Evolutionary conservation across 495 filamentous ascomycete genomes (phyloP), one percentile per base, ranked within the genome.

Genomic region (Astrothelium macrocarpum): DNA sequence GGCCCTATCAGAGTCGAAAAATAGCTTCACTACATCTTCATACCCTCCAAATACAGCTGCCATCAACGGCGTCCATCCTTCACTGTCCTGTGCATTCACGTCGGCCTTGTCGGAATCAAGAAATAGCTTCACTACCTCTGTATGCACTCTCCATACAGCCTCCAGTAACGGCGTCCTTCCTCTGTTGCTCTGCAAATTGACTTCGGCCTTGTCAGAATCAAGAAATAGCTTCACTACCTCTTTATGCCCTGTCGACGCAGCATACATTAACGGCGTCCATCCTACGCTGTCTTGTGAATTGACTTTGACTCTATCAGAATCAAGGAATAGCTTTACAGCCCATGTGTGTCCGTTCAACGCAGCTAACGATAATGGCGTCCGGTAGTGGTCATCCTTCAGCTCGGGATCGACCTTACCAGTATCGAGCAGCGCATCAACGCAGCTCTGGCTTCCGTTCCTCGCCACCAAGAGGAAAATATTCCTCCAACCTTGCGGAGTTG

Each of bases 161-260:
- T n/a, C n/a, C n/a, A n/a, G n/a, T n/a, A n/a, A n/a, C n/a, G n/a
- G n/a, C n/a, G n/a, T n/a, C n/a, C n/a, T n/a, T n/a, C n/a, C n/a
- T n/a, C n/a, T n/a, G n/a, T n/a, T n/a, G n/a, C n/a, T n/a, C n/a
- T n/a, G n/a, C n/a, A n/a, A n/a, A n/a, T n/a, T n/a, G n/a, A n/a
- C n/a, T n/a, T 65, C 29, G 18, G 16, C 39, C 29, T 49, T 25
- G 16, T 9, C 29, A 18, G 60, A 2, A 66, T 69, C 34, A 70
- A 45, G 7, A 11, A 36, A 32, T 70, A 64, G n/a, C n/a, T n/a
- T n/a, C n/a, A n/a, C n/a, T n/a, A n/a, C n/a, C n/a, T n/a, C n/a
- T n/a, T n/a, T n/a, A 60, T 68, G 62, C 29, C 66, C 73, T 25
- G 11, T 4, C 60, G 7, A 16, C 14, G 60, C 60, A 4, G 60